These are phyloP conservation scores for Antrodiella citrinella DNA, from an alignment of 768 basidiomycete genomes.

Conservation along the genomic window DNA sequence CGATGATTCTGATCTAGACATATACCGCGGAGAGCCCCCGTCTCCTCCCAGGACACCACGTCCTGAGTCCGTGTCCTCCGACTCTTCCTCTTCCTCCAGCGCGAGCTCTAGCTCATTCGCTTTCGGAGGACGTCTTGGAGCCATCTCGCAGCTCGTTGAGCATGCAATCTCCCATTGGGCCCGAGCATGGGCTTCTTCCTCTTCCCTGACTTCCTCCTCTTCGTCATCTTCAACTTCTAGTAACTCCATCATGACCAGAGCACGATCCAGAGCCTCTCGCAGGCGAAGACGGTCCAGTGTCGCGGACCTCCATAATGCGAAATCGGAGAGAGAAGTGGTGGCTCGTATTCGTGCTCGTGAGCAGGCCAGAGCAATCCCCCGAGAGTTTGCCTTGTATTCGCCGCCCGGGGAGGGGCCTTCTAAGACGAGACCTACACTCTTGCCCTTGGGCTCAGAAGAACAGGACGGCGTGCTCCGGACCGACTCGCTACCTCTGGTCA, in stretches of 20 bases:
- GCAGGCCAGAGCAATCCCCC: constrained; percentile 47
- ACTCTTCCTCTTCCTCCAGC: constrained; percentile 30
- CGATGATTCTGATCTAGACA: constrained; percentile 27
- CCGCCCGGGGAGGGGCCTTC: constrained; percentile 28
- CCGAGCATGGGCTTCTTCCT: constrained; percentile 36
- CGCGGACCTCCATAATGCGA: constrained; percentile 41
- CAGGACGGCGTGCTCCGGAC: constrained; percentile 30
- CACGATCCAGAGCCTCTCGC: constrained; percentile 21
- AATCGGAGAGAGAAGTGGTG: constrained; percentile 52
- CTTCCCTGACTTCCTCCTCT: constrained; percentile 38
- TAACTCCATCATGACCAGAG: constrained; percentile 25
- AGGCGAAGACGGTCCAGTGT: constrained; percentile 36
- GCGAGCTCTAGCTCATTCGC: constrained; percentile 29
- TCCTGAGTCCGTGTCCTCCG: constrained; percentile 21
- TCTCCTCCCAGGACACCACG: constrained; percentile 22
- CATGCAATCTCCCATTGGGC: constrained; percentile 70
- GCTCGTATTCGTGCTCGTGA: constrained; percentile 59
- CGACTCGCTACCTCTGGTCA: constrained; percentile 37
- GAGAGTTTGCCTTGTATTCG: constrained; percentile 59
- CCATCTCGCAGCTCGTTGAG: constrained; percentile 51
- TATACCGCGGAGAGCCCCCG: constrained; percentile 50
- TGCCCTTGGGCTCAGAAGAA: constrained; percentile 9
- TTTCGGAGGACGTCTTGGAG: constrained; percentile 25
- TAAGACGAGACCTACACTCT: neutral
- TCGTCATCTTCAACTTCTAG: constrained; percentile 35